phyloP scores from a whole-genome alignment of 2,329 filamentous ascomycete species.

The Albifimbria verrucaria region DNA sequence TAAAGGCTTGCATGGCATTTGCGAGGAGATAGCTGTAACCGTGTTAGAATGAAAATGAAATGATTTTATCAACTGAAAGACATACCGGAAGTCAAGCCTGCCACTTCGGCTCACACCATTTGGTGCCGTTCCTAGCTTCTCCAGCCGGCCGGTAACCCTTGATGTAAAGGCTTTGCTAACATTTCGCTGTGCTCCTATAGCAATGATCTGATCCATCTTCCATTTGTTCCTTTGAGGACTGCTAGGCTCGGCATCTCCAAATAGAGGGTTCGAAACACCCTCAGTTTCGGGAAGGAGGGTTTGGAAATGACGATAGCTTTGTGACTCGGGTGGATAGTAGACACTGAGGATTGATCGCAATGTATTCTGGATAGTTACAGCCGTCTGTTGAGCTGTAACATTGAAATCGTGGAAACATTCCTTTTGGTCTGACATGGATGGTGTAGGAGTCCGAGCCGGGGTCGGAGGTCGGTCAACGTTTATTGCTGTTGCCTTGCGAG shows the following conservation, averaged over 20 bases:
- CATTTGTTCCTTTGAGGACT: constrained; percentile 28
- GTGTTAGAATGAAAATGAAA: constrained; percentile 6
- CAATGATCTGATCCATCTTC: constrained; percentile 56
- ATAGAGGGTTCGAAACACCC: constrained; percentile 51
- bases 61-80: background rate
- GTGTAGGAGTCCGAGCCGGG: constrained; percentile 40
- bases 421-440: constrained; percentile 23
- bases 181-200: constrained; percentile 54
- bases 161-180: constrained; percentile 49
- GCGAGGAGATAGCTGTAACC: constrained; percentile 53
- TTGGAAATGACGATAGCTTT: constrained; percentile 45
- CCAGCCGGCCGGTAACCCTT: constrained; percentile 48
- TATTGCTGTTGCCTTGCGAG: constrained; percentile 16
- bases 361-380: constrained; percentile 54
- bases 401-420: constrained; percentile 44
- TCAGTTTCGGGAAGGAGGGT: constrained; percentile 46
- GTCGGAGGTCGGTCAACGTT: constrained; percentile 35
- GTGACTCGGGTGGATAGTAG: constrained; percentile 46
- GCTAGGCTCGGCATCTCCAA: constrained; percentile 32
- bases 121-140: constrained; percentile 50
- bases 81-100: constrained; percentile 56
- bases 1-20: constrained; percentile 58
- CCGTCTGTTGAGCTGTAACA: constrained; percentile 38
- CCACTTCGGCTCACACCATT: constrained; percentile 50
- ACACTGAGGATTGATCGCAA: constrained; percentile 49